Evolutionary conservation across 2,329 filamentous ascomycete species (phyloP), one percentile per base, ranked within the genome.

Genomic region (Epichloe uncinata): DNA sequence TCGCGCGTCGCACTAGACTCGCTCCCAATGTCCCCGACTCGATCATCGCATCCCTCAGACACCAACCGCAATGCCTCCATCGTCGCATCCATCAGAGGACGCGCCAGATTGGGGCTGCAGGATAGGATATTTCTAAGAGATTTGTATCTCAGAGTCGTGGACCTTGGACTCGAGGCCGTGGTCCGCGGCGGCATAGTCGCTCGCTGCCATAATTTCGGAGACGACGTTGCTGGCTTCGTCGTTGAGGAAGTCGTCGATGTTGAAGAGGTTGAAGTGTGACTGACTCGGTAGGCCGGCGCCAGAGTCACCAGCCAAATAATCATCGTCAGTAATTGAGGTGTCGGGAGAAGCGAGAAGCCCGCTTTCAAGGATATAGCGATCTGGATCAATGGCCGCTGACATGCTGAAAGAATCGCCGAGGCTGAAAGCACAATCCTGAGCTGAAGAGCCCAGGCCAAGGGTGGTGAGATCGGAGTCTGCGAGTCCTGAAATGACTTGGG

Each of bases 361-460:
- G 74, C 78, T 78, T 77, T 87, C 81, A 84, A 83, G 70, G 82
- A 85, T 72, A 75, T 78, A 78, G 81, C 77, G 70, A 87, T 87
- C 78, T 81, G 80, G 65, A 67, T 81, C 74, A 87, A 69, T 69
- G 84, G 75, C 63, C 77, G 74, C 71, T 79, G 80, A 77, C 75
- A 78, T 52, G 73, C 75, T 66, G 79, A 85, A 78, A 80, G 76
- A 73, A 82, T 78, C 70, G 72, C 78, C 71, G 80, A 82, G 74
- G 76, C 82, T 72, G 79, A 79, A 70, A 75, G 77, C 67, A 81
- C 71, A 66, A 80, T 73, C 65, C 72, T 75, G 64, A 79, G 73
- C 63, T 77, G 75, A 59, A 75, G 73, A 63, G 63, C 64, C 61
- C 71, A 73, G 53, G 64, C 65, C 61, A 68, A 70, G 57, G 62